Conservation (phyloP, 345 rosid species). For the Xanthoceras sorbifolium region DNA sequence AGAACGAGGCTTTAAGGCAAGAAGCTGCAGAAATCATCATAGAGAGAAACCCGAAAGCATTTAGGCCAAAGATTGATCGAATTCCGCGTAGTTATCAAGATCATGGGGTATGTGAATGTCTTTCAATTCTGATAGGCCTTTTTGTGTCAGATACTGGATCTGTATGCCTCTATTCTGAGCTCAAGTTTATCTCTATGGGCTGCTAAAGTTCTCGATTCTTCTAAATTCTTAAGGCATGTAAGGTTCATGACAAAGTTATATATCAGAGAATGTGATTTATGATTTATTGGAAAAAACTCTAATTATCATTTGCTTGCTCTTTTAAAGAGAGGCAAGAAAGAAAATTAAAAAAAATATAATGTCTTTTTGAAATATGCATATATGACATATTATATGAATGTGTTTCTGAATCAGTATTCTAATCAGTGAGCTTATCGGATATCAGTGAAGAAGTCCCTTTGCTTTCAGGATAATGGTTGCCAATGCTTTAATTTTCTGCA, state of each 20-base stretch:
- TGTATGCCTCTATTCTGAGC: background rate
- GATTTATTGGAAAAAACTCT: background rate
- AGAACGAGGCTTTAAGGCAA: conserved; percentile 35
- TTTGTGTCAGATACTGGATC: background rate
- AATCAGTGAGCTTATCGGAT: background rate
- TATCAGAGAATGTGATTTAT: background rate
- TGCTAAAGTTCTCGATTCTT: too few relatives aligned
- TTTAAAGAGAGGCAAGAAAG: background rate
- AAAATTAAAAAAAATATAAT: too few relatives aligned
- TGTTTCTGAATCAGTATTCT: background rate
- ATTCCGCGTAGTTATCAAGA: conserved; percentile 19
- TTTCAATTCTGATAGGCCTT: background rate
- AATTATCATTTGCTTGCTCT: background rate
- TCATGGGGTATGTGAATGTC: conserved; percentile 33
- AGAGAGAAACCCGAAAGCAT: conserved; percentile 51
- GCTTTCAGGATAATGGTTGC: background rate
- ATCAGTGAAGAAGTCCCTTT: background rate
- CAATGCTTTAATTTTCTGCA: background rate
- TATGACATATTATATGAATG: background rate
- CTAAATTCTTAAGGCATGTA: too few relatives aligned
- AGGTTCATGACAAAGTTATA: too few relatives aligned
- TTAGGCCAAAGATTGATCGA: conserved; percentile 33
- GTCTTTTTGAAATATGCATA: background rate
- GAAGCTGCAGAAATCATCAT: conserved; percentile 36
- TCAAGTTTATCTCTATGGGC: too few relatives aligned